phyloP scores from a whole-genome alignment of 2,329 filamentous ascomycete genomes.

The Phialophora macrospora region DNA sequence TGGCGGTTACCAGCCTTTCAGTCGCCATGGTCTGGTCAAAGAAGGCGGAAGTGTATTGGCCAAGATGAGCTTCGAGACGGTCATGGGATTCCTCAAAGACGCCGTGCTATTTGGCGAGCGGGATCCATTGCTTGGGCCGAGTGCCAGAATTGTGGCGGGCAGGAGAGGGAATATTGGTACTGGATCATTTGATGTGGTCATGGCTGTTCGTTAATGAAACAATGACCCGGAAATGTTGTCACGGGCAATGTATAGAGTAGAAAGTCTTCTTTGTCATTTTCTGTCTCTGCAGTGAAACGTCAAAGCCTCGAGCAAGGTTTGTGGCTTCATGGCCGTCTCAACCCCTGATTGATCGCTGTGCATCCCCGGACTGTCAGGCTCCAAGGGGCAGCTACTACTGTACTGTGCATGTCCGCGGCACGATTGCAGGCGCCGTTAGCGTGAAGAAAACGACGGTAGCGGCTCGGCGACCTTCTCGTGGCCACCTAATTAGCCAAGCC shows the following conservation, averaged over 20 bases:
- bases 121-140: slow-evolving; percentile 85
- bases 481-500: neutral
- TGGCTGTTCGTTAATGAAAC: slow-evolving; percentile 31
- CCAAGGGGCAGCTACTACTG: neutral
- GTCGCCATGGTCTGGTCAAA: slow-evolving; percentile 78
- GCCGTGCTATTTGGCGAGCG: slow-evolving; percentile 87
- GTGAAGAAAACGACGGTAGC: neutral
- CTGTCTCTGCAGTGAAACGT: neutral
- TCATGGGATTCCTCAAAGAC: slow-evolving; percentile 88
- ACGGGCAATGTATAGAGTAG: neutral
- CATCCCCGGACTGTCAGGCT: neutral
- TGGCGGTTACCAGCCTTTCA: slow-evolving; percentile 89
- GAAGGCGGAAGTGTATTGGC: slow-evolving; percentile 88
- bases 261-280: neutral
- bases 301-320: neutral
- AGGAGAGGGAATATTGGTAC: slow-evolving; percentile 82
- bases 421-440: neutral
- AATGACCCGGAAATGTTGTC: neutral
- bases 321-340: neutral
- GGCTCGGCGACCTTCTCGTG: neutral
- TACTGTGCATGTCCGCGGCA: neutral
- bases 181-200: slow-evolving; percentile 85
- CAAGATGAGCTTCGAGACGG: slow-evolving; percentile 99
- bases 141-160: slow-evolving; percentile 85
- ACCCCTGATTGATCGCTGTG: neutral